Evolutionary conservation across 306 rosid species (phyloP), one percentile per base, ranked within the genome.

Genomic region (Spatholobus suberectus): DNA sequence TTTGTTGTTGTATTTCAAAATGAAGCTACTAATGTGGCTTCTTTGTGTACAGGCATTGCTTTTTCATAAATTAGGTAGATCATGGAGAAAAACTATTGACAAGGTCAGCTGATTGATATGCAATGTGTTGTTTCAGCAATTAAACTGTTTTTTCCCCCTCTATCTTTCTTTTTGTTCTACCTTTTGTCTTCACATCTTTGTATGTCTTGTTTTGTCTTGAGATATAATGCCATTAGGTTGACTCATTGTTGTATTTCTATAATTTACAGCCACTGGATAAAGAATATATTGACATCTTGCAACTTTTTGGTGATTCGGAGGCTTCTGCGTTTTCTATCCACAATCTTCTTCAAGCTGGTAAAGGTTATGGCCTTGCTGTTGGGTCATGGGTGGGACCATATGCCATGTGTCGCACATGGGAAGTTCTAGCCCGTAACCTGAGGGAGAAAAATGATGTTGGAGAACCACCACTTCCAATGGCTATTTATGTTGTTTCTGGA

Each of bases 371-470:
- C 80, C 95, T 96, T 23, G 93, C 97, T 70, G 94, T 92, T 72
- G 99, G 99, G 62, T 96, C 98, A 59, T 96, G 99, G 99, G 92
- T 96, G 76, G 99, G 99, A 18, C 99, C 99, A 20, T 96, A 96
- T 94, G 99, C 99, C 47, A 91, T 96, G 96, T 96, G 99, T 82
- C 97, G 97, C 66, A 79, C 99, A 18, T 96, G 94, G 99, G 99
- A 92, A 86, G 89, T 94, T 85, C 90, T 96, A 59, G 90, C 89
- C 62, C 90, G 92, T 66, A 82, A 43, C 71, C 88, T 35, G 75
- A 85, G 93, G 79, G 94, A 80, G 77, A 73, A 20, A 35, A 68
- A 46, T 79, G 90, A 80, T 78, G 82, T 63, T 85, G 92, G 81
- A 88, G 83, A 81, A 43, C 96, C 81, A 78, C 89, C 88, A 70